These are phyloP conservation scores for Ganoderma multipileum DNA, from an alignment of 1,284 basidiomycete genomes.

Conservation along the genomic window DNA sequence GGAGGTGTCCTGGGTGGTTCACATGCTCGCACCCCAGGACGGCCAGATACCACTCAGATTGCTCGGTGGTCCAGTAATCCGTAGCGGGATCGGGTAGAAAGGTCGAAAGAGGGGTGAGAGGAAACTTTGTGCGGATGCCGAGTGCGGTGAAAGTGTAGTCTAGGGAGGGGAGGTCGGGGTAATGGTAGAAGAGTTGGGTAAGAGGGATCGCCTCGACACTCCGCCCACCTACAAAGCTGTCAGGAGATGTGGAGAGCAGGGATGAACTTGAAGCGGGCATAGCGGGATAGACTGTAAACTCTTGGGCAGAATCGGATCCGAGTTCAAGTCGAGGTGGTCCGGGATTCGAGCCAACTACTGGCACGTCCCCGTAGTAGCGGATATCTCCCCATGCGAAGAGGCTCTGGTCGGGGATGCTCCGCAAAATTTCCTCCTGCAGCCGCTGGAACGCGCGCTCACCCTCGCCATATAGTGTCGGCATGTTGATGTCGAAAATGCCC, in stretches of 20 bases:
- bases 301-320: background rate
- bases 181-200: background rate
- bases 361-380: background rate
- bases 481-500: slow-evolving; percentile 2
- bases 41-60: background rate
- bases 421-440: background rate
- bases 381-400: background rate
- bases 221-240: background rate
- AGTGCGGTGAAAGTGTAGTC: background rate
- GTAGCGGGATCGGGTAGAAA: background rate
- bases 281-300: too few species aligned
- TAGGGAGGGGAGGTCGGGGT: background rate
- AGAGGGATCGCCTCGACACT: background rate
- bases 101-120: background rate
- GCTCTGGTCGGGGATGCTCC: background rate
- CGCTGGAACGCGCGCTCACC: background rate
- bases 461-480: background rate
- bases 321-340: background rate
- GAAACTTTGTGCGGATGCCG: background rate
- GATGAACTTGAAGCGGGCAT: too few species aligned
- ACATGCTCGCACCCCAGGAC: background rate
- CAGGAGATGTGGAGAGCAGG: background rate
- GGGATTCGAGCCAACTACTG: background rate
- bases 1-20: background rate
- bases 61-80: background rate